Base-by-base conservation (phyloP, 352 stramenopile species). In the Thalassiosira oceanica region DNA sequence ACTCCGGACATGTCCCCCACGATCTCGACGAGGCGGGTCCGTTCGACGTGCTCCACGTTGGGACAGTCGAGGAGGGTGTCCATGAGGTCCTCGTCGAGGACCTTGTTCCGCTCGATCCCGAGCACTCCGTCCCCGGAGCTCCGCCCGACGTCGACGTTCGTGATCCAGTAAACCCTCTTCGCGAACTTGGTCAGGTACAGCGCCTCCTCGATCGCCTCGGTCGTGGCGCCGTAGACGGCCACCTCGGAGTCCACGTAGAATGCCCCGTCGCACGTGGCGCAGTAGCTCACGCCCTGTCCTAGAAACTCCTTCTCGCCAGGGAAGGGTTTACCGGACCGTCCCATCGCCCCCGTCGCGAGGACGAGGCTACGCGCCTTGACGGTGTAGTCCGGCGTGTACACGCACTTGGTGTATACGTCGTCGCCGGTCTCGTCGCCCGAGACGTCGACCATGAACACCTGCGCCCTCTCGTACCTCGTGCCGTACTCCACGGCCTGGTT, bases 171-270 rank as follows among this genome's bases (percentile, higher is more conserved):
- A 2, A 86, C 57, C 0, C 56, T 82, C 0, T 31, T 72, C 2
- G 74, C 78, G 52, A 86, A 85, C 56, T 85, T 85, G 11, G 78
- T 84, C 4, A 86, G 28, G 29, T 73, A 84, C 50, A 74, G 28
- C 20, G 78, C 78, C 46, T 86, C 78, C 44, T 86, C 78, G 23
- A 86, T 78, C 10, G 78, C 78, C 52, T 84, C 75, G 13, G 36
- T 39, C 10, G 36, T 73, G 16, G 37, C 35, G 16, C 79, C 79
- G 49, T 71, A 75, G 0, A 87, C 78, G 1, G 63, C 72, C 0
- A 87, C 70, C 37, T 79, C 70, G 10, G 21, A 20, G 20, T 70
- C 74, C 10, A 61, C 44, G 41, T 87, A 87, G 63, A 87, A 87
- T 1, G 73, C 74, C 11, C 68, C 78, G 52, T 87, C 78, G 51